Base-by-base conservation (phyloP, 805 yeast genomes). In the Ogataea salicorniae region DNA sequence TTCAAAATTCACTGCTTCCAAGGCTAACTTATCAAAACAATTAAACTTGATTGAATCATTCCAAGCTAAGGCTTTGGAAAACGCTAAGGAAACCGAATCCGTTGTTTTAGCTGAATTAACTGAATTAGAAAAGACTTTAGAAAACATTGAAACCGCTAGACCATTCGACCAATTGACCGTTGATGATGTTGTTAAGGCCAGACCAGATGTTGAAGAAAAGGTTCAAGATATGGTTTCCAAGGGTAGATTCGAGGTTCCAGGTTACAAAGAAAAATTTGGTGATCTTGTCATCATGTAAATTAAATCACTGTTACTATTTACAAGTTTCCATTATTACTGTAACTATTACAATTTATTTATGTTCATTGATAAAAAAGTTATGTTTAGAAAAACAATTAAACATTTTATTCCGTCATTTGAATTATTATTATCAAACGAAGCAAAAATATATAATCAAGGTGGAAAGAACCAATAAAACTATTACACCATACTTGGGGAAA, bases 221-320 rank as follows among this genome's bases (percentile, higher is more conserved):
- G 96, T 91, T 60, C 79, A 76, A 64, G 89, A 89, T 75, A 84
- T 92, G 94, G 90, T 94, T 63, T 81, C 84, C 80, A 84, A 91
- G 79, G 96, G 97, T 74, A 87, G 87, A 78, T 91, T 96, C 95
- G 88, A 87, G 67, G 95, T 91, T 61, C 98, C 98, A 63, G 96
- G 97, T 63, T 94, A 94, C 84, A 84, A 87, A 75, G 98, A 94
- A 75, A 94, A 91, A 83, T 94, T 94, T 72, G 98, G 98, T 73
- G 88, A 87, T 70, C 81, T 92, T 74, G 89, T 92, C 64, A 89
- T 90, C 70, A 94, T 92, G 97, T 79, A 73, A 69, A 39, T 34
- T 33, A 22, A 39, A 6, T 26, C 14, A 15, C 17, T 22, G n/a
- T 36, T 34, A 39, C 33, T 43, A 43, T 6, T n/a, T 23, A 23